Conservation (phyloP, 2,329 filamentous ascomycete genomes). For the Aquanectria penicillioides region DNA sequence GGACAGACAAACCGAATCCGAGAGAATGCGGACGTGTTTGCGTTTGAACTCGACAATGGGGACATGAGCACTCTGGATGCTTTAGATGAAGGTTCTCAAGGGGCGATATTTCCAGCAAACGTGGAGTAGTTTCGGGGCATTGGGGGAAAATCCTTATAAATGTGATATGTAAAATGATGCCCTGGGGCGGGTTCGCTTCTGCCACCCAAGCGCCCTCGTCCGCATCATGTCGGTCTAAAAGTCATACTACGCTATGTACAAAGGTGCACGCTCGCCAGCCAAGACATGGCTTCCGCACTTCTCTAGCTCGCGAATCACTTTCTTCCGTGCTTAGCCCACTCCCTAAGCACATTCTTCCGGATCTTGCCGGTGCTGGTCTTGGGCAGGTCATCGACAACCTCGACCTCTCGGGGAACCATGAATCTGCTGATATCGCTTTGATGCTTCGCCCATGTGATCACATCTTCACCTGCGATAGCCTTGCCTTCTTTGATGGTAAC, state of each 20-base stretch:
- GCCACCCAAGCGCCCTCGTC: constrained; percentile 4
- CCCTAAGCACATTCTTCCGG: constrained; percentile 90
- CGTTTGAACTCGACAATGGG: constrained; percentile 64
- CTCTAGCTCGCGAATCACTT: constrained; percentile 24
- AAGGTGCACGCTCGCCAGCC: neutral
- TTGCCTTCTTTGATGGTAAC: constrained; percentile 81
- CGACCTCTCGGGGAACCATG: constrained; percentile 81
- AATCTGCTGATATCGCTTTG: constrained; percentile 86
- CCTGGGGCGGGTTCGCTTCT: neutral
- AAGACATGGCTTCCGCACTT: neutral
- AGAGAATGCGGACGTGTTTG: constrained; percentile 69
- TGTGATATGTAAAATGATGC: neutral
- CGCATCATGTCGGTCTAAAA: constrained; percentile 11
- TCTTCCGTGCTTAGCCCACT: constrained; percentile 71
- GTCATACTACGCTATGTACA: constrained; percentile 13
- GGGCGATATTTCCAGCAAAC: constrained; percentile 46
- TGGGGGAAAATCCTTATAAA: neutral
- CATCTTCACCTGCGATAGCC: constrained; percentile 59
- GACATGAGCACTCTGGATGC: constrained; percentile 61
- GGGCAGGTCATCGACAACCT: constrained; percentile 86
- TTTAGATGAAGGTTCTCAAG: constrained; percentile 41
- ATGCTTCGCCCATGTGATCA: constrained; percentile 88
- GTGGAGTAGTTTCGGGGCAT: constrained; percentile 8
- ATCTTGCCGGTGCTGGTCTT: constrained; percentile 98
- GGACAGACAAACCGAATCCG: constrained; percentile 67